phyloP scores from a whole-genome alignment of 140 eudicot genomes.

The Cichorium intybus region DNA sequence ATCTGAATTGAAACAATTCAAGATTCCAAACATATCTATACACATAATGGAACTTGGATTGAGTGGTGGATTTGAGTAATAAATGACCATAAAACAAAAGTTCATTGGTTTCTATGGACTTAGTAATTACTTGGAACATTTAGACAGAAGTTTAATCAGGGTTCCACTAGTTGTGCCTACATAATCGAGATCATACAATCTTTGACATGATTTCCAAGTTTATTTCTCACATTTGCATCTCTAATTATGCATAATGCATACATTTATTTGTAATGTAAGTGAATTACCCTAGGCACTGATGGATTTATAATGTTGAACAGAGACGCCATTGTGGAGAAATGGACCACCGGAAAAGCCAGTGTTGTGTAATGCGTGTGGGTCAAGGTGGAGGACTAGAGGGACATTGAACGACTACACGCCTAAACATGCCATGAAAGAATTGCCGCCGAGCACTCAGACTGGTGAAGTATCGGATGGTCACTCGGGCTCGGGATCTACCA shows the following conservation, averaged over 20 bases:
- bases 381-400: slow-evolving; percentile 40
- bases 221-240: slow-evolving; percentile 1
- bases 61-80: background rate
- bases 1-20: background rate
- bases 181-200: slow-evolving; percentile 3
- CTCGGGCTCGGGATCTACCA: slow-evolving; percentile 8
- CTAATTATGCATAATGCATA: background rate
- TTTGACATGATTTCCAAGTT: background rate
- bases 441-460: background rate
- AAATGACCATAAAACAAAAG: background rate
- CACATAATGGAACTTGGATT: background rate
- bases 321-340: slow-evolving; percentile 44
- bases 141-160: background rate
- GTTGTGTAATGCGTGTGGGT: slow-evolving; percentile 52
- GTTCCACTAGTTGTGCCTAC: background rate
- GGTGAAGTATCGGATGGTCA: background rate
- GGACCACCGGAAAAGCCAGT: slow-evolving; percentile 45
- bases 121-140: background rate
- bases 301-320: slow-evolving; percentile 24
- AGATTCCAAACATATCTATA: background rate
- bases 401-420: slow-evolving; percentile 36
- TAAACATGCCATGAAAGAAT: slow-evolving; percentile 30
- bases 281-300: slow-evolving; percentile 4
- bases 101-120: background rate
- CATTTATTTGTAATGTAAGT: slow-evolving; percentile 2